These are phyloP conservation scores for Colletotrichum filicis DNA, from an alignment of 2,329 filamentous ascomycete genomes.

Conservation along the genomic window DNA sequence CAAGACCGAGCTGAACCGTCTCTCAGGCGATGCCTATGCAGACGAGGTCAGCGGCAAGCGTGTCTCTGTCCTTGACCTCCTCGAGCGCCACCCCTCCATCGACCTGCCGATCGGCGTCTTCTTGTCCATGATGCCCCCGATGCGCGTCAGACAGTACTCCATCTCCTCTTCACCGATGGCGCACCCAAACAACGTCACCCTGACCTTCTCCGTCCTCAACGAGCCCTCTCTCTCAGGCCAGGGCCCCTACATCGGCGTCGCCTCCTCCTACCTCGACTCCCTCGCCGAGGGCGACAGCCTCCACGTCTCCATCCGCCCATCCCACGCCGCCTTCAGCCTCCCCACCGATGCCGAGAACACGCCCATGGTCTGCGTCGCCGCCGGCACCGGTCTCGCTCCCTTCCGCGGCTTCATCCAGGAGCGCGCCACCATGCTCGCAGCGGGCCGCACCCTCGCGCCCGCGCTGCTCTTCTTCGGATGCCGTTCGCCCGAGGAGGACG, in stretches of 20 bases:
- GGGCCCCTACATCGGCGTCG: slow-evolving; percentile 67
- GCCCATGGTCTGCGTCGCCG: slow-evolving; percentile 61
- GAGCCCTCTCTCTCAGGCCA: slow-evolving; percentile 59
- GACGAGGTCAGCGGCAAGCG: slow-evolving; percentile 58
- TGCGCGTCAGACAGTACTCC: slow-evolving; percentile 61
- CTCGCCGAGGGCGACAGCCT: slow-evolving; percentile 56
- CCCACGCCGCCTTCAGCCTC: slow-evolving; percentile 53
- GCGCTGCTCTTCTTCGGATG: slow-evolving; percentile 56
- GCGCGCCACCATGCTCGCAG: slow-evolving; percentile 46
- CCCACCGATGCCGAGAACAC: slow-evolving; percentile 49
- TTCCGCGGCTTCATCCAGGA: slow-evolving; percentile 49
- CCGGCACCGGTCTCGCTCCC: slow-evolving; percentile 62
- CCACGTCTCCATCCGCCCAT: slow-evolving; percentile 60
- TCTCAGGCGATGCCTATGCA: slow-evolving; percentile 51
- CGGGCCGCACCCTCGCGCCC: slow-evolving; percentile 48
- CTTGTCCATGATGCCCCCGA: slow-evolving; percentile 72
- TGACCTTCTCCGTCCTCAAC: slow-evolving; percentile 73
- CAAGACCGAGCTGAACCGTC: slow-evolving; percentile 46
- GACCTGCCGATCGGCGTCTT: slow-evolving; percentile 69
- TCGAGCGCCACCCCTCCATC: slow-evolving; percentile 66
- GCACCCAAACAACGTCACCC: slow-evolving; percentile 63
- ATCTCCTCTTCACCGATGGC: slow-evolving; percentile 76
- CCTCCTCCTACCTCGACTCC: slow-evolving; percentile 68
- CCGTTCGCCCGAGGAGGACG: slow-evolving; percentile 48
- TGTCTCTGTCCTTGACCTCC: slow-evolving; percentile 68